Evolutionary conservation across 495 filamentous ascomycete genomes (phyloP).

Genomic region (Penicillium chermesinum): DNA sequence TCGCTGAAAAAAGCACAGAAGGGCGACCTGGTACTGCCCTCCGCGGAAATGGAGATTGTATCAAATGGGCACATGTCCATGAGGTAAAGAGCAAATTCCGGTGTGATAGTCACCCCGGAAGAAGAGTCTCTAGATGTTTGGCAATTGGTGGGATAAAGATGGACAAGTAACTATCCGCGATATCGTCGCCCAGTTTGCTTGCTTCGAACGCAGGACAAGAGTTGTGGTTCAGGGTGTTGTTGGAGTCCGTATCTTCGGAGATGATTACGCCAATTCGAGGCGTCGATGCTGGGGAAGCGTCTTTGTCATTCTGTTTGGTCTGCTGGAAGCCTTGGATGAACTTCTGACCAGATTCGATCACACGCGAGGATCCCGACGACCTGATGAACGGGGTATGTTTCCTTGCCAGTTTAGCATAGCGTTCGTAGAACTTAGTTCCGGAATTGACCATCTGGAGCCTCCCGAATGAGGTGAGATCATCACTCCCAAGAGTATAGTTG

Average conservation of each 20-base stretch:
- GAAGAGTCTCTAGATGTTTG: conserved; percentile 53
- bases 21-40: conserved; percentile 38
- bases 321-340: conserved; percentile 67
- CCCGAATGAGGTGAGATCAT: conserved; percentile 70
- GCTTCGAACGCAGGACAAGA: conserved; percentile 59
- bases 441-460: conserved; percentile 69
- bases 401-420: conserved; percentile 56
- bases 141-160: conserved; percentile 59
- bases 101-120: conserved; percentile 58
- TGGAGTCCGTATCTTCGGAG: conserved; percentile 54
- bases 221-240: conserved; percentile 73
- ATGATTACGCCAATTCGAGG: conserved; percentile 60
- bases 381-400: conserved; percentile 63
- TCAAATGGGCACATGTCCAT: conserved; percentile 87
- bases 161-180: conserved; percentile 48
- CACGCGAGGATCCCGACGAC: conserved; percentile 62
- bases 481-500: conserved; percentile 65
- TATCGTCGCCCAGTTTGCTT: conserved; percentile 39
- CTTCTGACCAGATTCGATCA: conserved; percentile 66
- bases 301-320: conserved; percentile 45
- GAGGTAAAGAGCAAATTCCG: conserved; percentile 55
- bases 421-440: conserved; percentile 65
- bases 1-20: conserved; percentile 71
- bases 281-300: conserved; percentile 25
- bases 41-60: conserved; percentile 53